These are phyloP conservation scores for Xylaria grammica DNA, from an alignment of 495 filamentous ascomycete species.

Conservation along the genomic window DNA sequence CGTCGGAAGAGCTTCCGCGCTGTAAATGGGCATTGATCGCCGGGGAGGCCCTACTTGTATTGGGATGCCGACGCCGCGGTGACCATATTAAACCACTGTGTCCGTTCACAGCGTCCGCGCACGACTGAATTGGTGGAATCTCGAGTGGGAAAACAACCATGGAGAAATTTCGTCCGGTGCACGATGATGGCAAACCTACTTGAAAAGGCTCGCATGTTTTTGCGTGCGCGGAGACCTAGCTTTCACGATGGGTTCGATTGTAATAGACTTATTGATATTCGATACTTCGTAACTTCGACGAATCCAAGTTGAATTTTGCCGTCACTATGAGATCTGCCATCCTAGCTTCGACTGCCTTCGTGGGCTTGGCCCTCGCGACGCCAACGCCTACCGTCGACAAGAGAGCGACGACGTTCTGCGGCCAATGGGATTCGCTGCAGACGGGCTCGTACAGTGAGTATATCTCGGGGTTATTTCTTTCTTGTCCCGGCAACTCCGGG, in stretches of 20 bases:
- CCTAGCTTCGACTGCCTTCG: slow-evolving; percentile 32
- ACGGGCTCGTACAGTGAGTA: slow-evolving; percentile 51
- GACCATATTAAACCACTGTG: not conserved
- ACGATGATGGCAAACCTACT: not conserved
- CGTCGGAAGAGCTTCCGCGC: slow-evolving; percentile 14
- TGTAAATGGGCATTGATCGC: slow-evolving; percentile 7
- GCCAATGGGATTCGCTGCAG: slow-evolving; percentile 51
- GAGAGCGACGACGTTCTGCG: slow-evolving; percentile 54
- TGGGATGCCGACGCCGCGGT: not conserved
- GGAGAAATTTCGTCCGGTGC: slow-evolving; percentile 13
- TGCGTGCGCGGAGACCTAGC: not conserved
- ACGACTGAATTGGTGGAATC: not conserved
- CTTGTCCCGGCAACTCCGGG: not conserved
- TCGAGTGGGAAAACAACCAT: not conserved
- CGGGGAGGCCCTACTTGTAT: not conserved
- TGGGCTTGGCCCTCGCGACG: slow-evolving; percentile 42
- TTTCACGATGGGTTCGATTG: not conserved
- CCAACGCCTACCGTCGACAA: slow-evolving; percentile 49
- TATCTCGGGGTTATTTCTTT: not conserved
- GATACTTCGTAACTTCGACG: too few species aligned
- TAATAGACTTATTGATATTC: not conserved
- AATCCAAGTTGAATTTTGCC: not conserved
- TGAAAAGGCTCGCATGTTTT: slow-evolving; percentile 1
- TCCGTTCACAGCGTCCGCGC: not conserved
- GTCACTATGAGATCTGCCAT: slow-evolving; percentile 21